Percentiles rank a stretch among this genome's conserved stretches.
These are phyloP conservation scores for Gautieria morchelliformis DNA, from an alignment of 768 basidiomycete species.

Conservation along the genomic window DNA sequence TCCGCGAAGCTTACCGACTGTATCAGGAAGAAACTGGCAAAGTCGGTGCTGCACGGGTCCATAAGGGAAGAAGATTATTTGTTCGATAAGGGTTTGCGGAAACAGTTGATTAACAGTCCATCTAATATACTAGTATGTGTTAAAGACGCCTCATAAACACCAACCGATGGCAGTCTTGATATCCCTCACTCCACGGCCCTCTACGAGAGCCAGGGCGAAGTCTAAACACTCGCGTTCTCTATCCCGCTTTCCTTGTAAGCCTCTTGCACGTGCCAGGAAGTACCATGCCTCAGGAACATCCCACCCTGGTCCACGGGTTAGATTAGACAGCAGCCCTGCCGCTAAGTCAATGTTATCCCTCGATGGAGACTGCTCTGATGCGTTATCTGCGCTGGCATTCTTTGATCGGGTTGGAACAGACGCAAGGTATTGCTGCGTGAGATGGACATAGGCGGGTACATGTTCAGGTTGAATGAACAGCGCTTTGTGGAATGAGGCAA, in stretches of 20 bases:
- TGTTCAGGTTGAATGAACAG: constrained; percentile 80
- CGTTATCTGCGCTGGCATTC: constrained; percentile 10
- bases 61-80: constrained; percentile 66
- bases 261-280: constrained; percentile 74
- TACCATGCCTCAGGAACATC: constrained; percentile 94
- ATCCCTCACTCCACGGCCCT: constrained; percentile 56
- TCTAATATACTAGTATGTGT: background rate
- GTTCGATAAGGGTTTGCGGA: constrained; percentile 33
- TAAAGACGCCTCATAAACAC: constrained; percentile 34
- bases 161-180: constrained; percentile 54
- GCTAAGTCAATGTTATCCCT: constrained; percentile 66
- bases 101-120: background rate
- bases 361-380: constrained; percentile 1
- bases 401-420: constrained; percentile 20
- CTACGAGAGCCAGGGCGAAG: constrained; percentile 56
- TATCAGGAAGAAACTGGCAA: constrained; percentile 77
- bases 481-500: constrained; percentile 77
- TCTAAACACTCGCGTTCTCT: constrained; percentile 66
- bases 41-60: constrained; percentile 67
- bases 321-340: constrained; percentile 65
- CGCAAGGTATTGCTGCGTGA: constrained; percentile 64
- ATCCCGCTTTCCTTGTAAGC: constrained; percentile 60
- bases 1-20: constrained; percentile 79
- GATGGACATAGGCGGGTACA: constrained; percentile 66
- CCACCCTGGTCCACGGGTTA: constrained; percentile 79